Evolutionary conservation across 352 stramenopile genomes (phyloP).

Genomic region (Globisporangium radiosum): DNA sequence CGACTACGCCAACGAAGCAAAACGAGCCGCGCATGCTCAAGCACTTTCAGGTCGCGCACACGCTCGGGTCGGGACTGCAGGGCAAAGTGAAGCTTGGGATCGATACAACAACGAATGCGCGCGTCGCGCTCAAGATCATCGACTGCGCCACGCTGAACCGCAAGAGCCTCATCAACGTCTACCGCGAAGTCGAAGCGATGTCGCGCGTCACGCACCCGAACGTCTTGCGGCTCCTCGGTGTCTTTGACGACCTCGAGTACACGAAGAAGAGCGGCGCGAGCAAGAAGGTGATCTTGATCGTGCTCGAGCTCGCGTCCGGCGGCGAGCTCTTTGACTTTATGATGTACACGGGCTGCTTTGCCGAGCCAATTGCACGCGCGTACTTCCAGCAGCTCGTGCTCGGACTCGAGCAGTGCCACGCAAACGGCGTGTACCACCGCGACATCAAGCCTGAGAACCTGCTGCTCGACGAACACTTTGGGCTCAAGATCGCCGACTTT

Average conservation of each 20-base stretch:
- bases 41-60: constrained; percentile 73
- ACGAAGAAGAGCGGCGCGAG: constrained; percentile 62
- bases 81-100: constrained; percentile 88
- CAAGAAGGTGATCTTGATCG: constrained; percentile 84
- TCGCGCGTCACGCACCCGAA: constrained; percentile 77
- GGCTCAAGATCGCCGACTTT: constrained; percentile 94
- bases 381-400: constrained; percentile 86
- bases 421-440: constrained; percentile 82
- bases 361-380: constrained; percentile 76
- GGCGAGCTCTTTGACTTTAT: constrained; percentile 91
- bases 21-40: constrained; percentile 48
- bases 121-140: constrained; percentile 90
- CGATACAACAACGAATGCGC: constrained; percentile 66
- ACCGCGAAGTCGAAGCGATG: constrained; percentile 89
- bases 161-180: constrained; percentile 79
- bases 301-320: constrained; percentile 82
- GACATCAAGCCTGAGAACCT: constrained; percentile 95
- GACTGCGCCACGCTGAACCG: constrained; percentile 74
- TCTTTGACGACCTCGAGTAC: constrained; percentile 69
- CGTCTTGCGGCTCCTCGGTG: constrained; percentile 72
- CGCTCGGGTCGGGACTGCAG: constrained; percentile 71
- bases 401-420: constrained; percentile 78
- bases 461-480: constrained; percentile 77
- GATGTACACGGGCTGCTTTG: constrained; percentile 90
- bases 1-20: not conserved